Evolutionary conservation across 208 protist species (phyloP).

Genomic region (Perkinsela sp.): DNA sequence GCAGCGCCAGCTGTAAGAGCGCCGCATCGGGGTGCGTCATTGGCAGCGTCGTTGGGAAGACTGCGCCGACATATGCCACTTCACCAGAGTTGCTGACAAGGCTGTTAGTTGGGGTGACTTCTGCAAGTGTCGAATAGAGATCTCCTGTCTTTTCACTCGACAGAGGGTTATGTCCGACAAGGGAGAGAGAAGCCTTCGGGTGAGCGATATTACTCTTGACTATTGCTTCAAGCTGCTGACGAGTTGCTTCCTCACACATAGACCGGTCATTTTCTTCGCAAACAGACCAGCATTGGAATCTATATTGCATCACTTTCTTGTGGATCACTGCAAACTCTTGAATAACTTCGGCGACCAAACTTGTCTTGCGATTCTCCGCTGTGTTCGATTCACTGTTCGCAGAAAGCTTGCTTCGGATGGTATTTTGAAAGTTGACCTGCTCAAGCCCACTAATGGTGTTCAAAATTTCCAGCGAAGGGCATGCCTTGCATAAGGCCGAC

Average conservation of each 20-base stretch:
- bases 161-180: background rate
- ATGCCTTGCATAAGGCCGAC: conserved; percentile 22
- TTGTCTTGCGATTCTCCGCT: conserved; percentile 9
- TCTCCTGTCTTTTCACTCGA: background rate
- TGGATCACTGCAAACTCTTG: conserved; percentile 12
- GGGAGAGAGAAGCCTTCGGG: background rate
- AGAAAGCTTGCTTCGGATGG: conserved; percentile 25
- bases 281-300: conserved; percentile 30
- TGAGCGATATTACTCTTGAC: conserved; percentile 6
- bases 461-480: conserved; percentile 14
- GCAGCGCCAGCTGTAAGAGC: conserved; percentile 26
- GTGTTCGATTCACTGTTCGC: conserved; percentile 17
- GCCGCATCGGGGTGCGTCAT: conserved; percentile 17
- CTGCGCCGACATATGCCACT: conserved; percentile 2
- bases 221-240: conserved; percentile 13
- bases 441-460: conserved; percentile 39
- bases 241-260: conserved; percentile 18
- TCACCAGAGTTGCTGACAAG: background rate
- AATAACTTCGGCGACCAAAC: conserved; percentile 13
- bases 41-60: conserved; percentile 1
- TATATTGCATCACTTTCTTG: conserved; percentile 9
- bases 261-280: conserved; percentile 15
- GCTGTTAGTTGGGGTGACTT: conserved; percentile 9
- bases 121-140: background rate
- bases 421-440: conserved; percentile 19